These are phyloP conservation scores for Arxiozyma heterogenica DNA, from an alignment of 1,139 yeast species.

Conservation along the genomic window DNA sequence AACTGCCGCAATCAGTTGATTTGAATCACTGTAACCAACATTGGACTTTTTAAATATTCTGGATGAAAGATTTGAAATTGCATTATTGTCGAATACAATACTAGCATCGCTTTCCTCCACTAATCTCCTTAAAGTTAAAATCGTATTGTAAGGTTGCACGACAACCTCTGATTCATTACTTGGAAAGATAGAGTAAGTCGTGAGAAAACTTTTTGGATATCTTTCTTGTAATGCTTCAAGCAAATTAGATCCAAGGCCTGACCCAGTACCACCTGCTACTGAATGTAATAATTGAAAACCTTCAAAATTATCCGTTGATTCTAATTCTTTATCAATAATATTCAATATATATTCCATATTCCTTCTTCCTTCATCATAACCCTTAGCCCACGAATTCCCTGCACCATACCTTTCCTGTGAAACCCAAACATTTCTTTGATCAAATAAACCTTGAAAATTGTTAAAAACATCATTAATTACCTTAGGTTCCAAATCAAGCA, in stretches of 20 bases:
- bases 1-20: conserved; percentile 77
- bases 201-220: conserved; percentile 71
- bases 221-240: conserved; percentile 74
- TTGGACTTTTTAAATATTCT: conserved; percentile 36
- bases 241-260: conserved; percentile 82
- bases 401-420: conserved; percentile 84
- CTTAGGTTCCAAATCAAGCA: conserved; percentile 86
- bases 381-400: conserved; percentile 93
- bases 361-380: conserved; percentile 66
- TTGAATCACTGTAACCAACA: conserved; percentile 55
- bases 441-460: conserved; percentile 57
- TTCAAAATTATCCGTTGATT: conserved; percentile 80
- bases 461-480: conserved; percentile 61
- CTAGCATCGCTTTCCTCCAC: conserved; percentile 81
- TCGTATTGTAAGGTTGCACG: conserved; percentile 90
- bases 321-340: conserved; percentile 83
- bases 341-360: conserved; percentile 67
- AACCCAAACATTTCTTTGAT: conserved; percentile 73
- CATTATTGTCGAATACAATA: conserved; percentile 82
- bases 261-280: conserved; percentile 98
- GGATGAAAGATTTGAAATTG: conserved; percentile 47
- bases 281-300: conserved; percentile 89
- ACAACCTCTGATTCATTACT: conserved; percentile 81
- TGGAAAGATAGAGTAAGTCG: conserved; percentile 84
- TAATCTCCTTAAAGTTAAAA: conserved; percentile 69